These are phyloP conservation scores for Ephemerocybe angulata DNA, from an alignment of 768 basidiomycete genomes.

Conservation along the genomic window DNA sequence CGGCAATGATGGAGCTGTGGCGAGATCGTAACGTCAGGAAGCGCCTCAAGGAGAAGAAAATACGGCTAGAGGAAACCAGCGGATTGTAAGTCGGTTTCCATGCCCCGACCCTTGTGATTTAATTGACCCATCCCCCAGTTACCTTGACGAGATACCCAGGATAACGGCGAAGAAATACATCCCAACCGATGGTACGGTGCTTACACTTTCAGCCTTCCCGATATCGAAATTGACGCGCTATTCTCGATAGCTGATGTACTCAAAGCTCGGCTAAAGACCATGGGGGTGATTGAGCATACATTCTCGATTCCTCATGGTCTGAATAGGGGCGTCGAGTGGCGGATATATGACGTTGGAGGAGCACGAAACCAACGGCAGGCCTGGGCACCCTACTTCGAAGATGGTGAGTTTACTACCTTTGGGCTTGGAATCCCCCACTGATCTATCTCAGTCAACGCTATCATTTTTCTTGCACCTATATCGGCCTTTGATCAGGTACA, in stretches of 20 bases:
- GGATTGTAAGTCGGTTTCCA: constrained; percentile 62
- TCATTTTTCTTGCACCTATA: constrained; percentile 86
- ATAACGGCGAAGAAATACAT: constrained; percentile 81
- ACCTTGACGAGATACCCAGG: constrained; percentile 74
- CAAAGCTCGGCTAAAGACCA: constrained; percentile 77
- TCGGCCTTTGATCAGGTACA: constrained; percentile 77
- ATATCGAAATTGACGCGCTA: constrained; percentile 1
- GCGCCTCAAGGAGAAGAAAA: constrained; percentile 57
- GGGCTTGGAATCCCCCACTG: neutral
- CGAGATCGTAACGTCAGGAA: constrained; percentile 63
- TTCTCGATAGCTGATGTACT: constrained; percentile 62
- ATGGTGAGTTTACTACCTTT: constrained; percentile 46
- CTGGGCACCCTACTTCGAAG: constrained; percentile 88
- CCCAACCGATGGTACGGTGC: constrained; percentile 61
- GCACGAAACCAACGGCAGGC: constrained; percentile 77
- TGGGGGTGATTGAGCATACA: constrained; percentile 76
- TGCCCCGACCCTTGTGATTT: constrained; percentile 5
- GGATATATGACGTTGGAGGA: constrained; percentile 84
- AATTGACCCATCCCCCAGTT: constrained; percentile 40
- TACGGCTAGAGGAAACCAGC: constrained; percentile 77
- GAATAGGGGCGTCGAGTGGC: constrained; percentile 65
- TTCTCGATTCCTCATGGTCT: constrained; percentile 62
- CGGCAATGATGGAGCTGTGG: constrained; percentile 74
- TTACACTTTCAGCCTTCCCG: neutral
- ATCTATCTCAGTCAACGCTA: constrained; percentile 64